Percentiles rank a stretch among this genome's conserved stretches.
Evolutionary conservation across 225 moss, liverwort and hornwort species (phyloP).

Genomic region (Marchantia polymorpha): DNA sequence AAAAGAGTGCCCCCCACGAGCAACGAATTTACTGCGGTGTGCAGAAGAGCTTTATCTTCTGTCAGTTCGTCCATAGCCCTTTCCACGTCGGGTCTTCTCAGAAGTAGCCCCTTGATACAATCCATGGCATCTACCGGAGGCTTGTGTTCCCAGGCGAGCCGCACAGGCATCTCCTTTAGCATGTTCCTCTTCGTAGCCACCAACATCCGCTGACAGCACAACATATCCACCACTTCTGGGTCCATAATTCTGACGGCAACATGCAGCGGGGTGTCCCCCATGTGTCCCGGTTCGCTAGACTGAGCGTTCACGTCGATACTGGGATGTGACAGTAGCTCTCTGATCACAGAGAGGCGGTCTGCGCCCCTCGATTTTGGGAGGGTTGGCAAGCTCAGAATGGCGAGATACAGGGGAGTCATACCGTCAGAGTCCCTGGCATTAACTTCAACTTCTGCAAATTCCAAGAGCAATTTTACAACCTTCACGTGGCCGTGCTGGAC

Average conservation of each 20-base stretch:
- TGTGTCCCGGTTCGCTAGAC: no score
- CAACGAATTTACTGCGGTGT: neutral
- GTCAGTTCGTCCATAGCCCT: neutral
- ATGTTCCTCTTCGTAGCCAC: neutral
- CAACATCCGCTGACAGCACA: neutral
- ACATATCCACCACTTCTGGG: neutral
- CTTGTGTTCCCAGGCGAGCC: neutral
- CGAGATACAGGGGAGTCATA: no score
- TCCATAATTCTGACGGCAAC: neutral
- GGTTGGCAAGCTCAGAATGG: no score
- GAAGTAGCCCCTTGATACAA: neutral
- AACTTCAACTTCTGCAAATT: no score
- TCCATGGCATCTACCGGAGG: neutral
- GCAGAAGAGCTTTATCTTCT: neutral
- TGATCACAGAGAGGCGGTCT: no score
- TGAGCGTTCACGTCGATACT: no score
- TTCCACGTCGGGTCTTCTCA: neutral
- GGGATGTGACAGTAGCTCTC: no score
- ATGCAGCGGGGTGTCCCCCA: slow-evolving; percentile 1
- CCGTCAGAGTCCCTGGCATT: no score
- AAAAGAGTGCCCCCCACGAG: neutral
- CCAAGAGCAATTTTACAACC: no score
- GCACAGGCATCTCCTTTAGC: neutral
- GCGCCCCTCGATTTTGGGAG: no score
- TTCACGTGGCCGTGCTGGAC: no score